These are phyloP conservation scores for Leccinum pachyderme DNA, from an alignment of 1,284 basidiomycete species.

Conservation along the genomic window DNA sequence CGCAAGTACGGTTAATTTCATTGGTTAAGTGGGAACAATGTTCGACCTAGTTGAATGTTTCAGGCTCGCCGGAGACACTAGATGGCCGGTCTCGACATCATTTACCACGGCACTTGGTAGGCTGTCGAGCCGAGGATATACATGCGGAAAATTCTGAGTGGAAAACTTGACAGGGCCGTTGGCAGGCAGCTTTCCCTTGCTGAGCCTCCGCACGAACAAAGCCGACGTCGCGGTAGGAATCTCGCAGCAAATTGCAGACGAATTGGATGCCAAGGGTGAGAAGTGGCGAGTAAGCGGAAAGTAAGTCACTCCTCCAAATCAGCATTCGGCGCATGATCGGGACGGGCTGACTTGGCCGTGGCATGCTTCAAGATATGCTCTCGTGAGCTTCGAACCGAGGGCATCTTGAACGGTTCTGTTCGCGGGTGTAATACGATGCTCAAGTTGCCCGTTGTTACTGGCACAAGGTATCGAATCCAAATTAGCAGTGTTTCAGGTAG, in stretches of 20 bases:
- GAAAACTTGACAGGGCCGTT: conserved; percentile 58
- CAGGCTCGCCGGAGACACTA: conserved; percentile 86
- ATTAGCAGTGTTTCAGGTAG: neutral
- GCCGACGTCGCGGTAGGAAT: conserved; percentile 92
- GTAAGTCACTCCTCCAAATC: conserved; percentile 44
- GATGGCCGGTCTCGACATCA: conserved; percentile 83
- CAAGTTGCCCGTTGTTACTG: neutral
- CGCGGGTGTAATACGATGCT: neutral
- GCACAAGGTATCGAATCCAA: neutral
- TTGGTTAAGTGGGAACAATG: conserved; percentile 19
- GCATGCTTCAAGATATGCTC: conserved; percentile 24
- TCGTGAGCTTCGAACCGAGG: conserved; percentile 31
- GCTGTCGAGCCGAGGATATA: conserved; percentile 10
- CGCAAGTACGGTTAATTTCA: conserved; percentile 60
- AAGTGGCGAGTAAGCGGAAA: conserved; percentile 83
- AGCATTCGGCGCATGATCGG: neutral
- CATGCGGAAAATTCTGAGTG: conserved; percentile 1
- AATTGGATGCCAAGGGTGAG: conserved; percentile 64
- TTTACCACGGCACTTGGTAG: conserved; percentile 80
- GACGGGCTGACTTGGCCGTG: neutral
- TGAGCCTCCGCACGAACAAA: conserved; percentile 92
- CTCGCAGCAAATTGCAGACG: conserved; percentile 58
- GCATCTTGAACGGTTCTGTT: conserved; percentile 1
- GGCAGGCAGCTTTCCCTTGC: conserved; percentile 74
- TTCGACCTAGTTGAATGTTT: conserved; percentile 24